Conservation (phyloP, 31 red algal species). For the Asparagopsis taxiformis region DNA sequence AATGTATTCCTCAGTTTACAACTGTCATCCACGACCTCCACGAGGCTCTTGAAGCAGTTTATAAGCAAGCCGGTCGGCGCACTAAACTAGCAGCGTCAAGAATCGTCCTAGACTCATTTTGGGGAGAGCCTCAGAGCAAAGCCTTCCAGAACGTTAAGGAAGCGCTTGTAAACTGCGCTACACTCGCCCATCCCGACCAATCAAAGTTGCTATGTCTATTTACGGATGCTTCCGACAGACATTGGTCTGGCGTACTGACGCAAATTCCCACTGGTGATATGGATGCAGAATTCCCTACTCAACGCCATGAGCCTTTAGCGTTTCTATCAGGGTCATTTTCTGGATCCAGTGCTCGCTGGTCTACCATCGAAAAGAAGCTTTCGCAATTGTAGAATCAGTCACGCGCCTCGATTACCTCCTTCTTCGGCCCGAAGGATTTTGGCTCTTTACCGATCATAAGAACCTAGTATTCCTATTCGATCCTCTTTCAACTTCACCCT, state of each 20-base stretch:
- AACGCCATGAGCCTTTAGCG: constrained; percentile 1
- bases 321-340: constrained; percentile 22
- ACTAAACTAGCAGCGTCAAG: background rate
- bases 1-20: constrained; percentile 11
- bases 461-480: constrained; percentile 20
- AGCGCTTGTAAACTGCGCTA: background rate
- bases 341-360: constrained; percentile 6
- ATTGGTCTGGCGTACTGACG: constrained; percentile 25
- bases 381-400: constrained; percentile 10
- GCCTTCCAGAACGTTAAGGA: background rate
- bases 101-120: background rate
- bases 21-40: background rate
- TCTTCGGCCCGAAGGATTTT: constrained; percentile 11
- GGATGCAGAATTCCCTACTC: background rate
- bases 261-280: constrained; percentile 10
- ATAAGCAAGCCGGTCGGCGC: background rate
- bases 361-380: constrained; percentile 15
- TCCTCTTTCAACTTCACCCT: background rate
- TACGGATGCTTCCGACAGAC: constrained; percentile 18
- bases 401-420: constrained; percentile 17
- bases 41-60: constrained; percentile 2
- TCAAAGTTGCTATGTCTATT: constrained; percentile 14
- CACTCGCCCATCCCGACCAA: constrained; percentile 15
- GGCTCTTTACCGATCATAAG: constrained; percentile 29
- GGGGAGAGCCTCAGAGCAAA: background rate